Percentiles rank a stretch among this genome's conserved stretches.
Conservation (phyloP, 768 basidiomycete genomes). For the Leccinum incarnatum region DNA sequence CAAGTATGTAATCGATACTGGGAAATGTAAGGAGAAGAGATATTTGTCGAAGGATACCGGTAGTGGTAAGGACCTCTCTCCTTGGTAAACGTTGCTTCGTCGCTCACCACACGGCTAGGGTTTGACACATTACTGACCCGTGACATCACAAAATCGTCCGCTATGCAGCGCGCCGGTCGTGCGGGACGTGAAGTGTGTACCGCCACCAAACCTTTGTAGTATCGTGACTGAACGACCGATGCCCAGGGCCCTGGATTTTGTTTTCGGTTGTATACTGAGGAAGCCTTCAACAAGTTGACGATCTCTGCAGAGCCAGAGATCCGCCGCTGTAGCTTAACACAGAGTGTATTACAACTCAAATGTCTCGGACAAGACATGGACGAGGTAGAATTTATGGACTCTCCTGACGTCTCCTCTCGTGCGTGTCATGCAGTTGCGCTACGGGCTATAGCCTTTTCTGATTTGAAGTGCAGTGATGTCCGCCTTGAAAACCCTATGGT, state of each 20-base stretch:
- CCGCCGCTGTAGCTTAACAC: conserved; percentile 78
- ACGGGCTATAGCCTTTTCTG: neutral
- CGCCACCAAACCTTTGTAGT: neutral
- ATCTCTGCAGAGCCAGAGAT: conserved; percentile 84
- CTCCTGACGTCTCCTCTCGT: conserved; percentile 75
- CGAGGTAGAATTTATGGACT: conserved; percentile 85
- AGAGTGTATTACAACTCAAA: conserved; percentile 82
- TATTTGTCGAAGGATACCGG: conserved; percentile 70
- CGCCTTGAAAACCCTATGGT: conserved; percentile 69
- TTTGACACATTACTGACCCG: conserved; percentile 84
- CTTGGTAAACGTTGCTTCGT: neutral
- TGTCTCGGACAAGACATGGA: conserved; percentile 80
- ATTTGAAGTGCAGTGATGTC: conserved; percentile 44
- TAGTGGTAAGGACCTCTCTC: conserved; percentile 46
- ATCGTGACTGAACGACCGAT: conserved; percentile 3
- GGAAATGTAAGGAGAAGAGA: conserved; percentile 93
- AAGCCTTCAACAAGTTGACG: conserved; percentile 64
- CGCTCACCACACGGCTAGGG: conserved; percentile 43
- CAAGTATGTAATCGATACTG: conserved; percentile 93
- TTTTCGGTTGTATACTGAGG: conserved; percentile 90
- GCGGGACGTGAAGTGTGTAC: conserved; percentile 82
- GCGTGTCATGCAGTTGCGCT: conserved; percentile 29
- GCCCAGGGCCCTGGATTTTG: conserved; percentile 75
- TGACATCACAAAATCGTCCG: conserved; percentile 86
- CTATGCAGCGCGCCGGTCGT: conserved; percentile 92